Base-by-base conservation (phyloP, 306 rosid species). In the Castanea crenata region DNA sequence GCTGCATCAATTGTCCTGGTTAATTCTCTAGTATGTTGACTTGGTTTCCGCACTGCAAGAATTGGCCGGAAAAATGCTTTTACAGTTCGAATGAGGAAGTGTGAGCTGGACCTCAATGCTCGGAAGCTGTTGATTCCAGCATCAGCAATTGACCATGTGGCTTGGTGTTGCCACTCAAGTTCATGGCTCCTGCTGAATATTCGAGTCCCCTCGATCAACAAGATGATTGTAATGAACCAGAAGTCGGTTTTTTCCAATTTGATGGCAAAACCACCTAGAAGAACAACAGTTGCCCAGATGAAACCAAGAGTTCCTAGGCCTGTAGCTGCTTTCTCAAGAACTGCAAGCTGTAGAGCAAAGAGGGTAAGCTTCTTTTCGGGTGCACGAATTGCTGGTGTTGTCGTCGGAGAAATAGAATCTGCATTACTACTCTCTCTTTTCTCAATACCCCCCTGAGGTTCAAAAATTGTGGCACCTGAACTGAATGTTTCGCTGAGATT, bases 121-220 rank as follows among this genome's bases (percentile, higher is more conserved):
- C 89, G 74, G 64, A 88, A 92, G 64, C 98, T 90, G 38, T 82
- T 87, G 75, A 91, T 81, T 46, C 98, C 97, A 4, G 81, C 91
- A 32, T 85, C 97, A 23, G 94, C 59, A 14, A 93, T 67, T 31
- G 99, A 89, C 98, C 97, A 91, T 32, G 98, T 96, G 29, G 98
- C 89, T 81, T 93, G 97, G 80, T 93, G 99, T 68, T 96, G 99
- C 98, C 99, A 96, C 75, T 96, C 98, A 55, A 96, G 96, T 82
- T 96, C 99, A 52, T 88, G 99, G 29, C 99, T 96, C 56, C 99
- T 83, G 89, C 99, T 96, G 86, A 96, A 93, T 44, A 96, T 89
- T 56, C 99, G 76, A 25, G 98, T 80, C 29, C 99, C 99, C 72
- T 96, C 98, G 14, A 91, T 88, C 78, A 96, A 74, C 58, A 93